Evolutionary conservation across 495 filamentous ascomycete species (phyloP).

Genomic region (Letharia columbiana): DNA sequence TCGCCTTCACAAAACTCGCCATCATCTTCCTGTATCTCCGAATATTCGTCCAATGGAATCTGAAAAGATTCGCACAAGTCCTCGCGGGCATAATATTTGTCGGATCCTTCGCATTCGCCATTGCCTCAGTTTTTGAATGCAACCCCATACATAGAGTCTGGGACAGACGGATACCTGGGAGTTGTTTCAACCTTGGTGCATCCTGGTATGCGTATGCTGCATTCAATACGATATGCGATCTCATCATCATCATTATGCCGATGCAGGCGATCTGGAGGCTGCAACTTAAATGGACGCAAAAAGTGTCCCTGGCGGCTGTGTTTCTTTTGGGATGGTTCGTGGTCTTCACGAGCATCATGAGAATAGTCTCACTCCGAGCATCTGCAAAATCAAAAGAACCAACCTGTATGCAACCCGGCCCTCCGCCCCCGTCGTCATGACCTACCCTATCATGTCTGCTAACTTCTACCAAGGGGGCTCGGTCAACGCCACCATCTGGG

Average conservation of each 20-base stretch:
- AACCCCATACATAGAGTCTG: conserved; percentile 7
- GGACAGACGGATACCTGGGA: background rate
- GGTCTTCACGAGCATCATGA: conserved; percentile 1
- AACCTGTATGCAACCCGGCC: background rate
- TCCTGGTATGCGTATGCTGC: conserved; percentile 5
- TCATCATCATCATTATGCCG: conserved; percentile 40
- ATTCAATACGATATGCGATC: conserved; percentile 38
- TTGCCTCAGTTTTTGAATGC: conserved; percentile 3
- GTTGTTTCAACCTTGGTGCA: conserved; percentile 1
- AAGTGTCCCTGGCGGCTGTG: conserved; percentile 36
- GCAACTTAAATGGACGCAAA: conserved; percentile 37
- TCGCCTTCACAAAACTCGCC: conserved; percentile 7
- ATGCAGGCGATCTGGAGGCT: conserved; percentile 40
- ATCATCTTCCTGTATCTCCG: conserved; percentile 5
- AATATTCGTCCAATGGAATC: background rate
- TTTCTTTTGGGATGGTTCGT: conserved; percentile 35
- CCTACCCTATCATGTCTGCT: background rate
- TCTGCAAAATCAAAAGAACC: conserved; percentile 3
- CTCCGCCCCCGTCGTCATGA: background rate
- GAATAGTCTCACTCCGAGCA: background rate
- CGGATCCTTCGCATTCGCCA: background rate
- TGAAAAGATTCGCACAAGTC: background rate
- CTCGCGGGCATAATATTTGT: background rate
- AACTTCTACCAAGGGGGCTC: background rate
- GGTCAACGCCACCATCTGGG: conserved; percentile 7